Base-by-base conservation (phyloP, 768 basidiomycete species). In the Obba rivulosa region DNA sequence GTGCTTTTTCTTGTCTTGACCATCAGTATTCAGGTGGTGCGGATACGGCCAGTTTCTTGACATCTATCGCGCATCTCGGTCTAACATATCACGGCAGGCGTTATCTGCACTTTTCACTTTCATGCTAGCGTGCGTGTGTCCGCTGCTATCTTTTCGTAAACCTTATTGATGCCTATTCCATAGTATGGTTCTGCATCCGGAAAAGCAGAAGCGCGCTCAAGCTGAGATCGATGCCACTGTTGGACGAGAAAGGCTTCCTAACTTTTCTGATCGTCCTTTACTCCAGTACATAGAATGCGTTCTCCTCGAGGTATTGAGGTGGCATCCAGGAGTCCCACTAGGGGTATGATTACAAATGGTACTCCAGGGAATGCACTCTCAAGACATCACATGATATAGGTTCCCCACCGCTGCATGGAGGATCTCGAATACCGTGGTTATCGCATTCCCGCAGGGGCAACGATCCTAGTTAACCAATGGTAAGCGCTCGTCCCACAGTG, bases 171-270 rank as follows among this genome's bases (percentile, higher is more conserved):
- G 13, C 5, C 7, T 5, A 7, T 31, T 5, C 28, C 13, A 13
- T 13, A 31, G 28, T 4, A 83, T 88, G 79, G 69, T 84, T 44
- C 63, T 69, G 8, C 62, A 85, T 55, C 85, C 85, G 0, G 75
- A 76, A 1, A 74, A 71, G 1, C 74, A 80, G 38, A 69, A 54
- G 28, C 77, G 75, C 46, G 85, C 81, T 0, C 83, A 86, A 56
- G 67, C 69, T n/a, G 86, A 89, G 53, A 73, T 89, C 16, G 87
- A 89, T 57, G 46, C 56, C 1, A 77, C 83, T 14, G 67, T 82
- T 28, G 81, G 80, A 8, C 49, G 58, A 23, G 73, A 74, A 37
- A 71, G 85, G 8, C 68, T 87, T 22, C 87, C 87, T 0, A 71
- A 66, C 0, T 76, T 83, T 51, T 69, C 64, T 34, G 86, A 87